Evolutionary conservation across 208 protist genomes (phyloP), one percentile per base, ranked within the genome.

Genomic region (Herpetomonas tarakana): DNA sequence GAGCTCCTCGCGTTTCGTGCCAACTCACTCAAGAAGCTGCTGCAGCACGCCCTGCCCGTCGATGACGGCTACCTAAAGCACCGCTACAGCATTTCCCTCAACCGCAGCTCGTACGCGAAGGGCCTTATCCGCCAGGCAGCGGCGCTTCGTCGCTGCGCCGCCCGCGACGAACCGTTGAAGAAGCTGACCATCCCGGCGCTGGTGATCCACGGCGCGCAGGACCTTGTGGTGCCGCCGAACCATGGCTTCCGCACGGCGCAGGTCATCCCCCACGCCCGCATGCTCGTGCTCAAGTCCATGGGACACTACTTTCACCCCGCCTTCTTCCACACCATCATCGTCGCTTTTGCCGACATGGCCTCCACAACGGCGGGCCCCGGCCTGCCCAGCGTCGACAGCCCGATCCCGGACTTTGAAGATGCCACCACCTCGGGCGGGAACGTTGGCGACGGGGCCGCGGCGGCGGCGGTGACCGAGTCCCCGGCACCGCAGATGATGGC

Each of bases 261-360:
- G 53, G 73, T 83, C 46, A 51, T 93, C 30, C 79, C 74, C 7
- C 68, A 78, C 26, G 62, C 83, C 1, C 75, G 79, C 24, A 39
- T 90, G 53, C 65, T 91, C 26, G 62, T 91, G 21, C 56, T 90
- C 30, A 78, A 86, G 59, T 81, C 65, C 52, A 90, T 93, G 86
- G 86, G 83, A 1, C 86, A 93, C 63, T 93, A 91, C 73, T 84
- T 93, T 59, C 82, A 93, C 53, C 86, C 82, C 12, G 77, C 74
- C 18, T 90, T 88, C 49, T 93, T 86, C 38, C 50, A 65, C 2
- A 63, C 78, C 0, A 74, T 93, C n/a, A 60, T 83, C n/a, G 49
- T 52, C 3, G 72, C 66, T 0, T 78, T 78, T 49, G 73, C 49
- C 28, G 67, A 70, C 39, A 65, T 74, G 67, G 73, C 73, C 0